These are phyloP conservation scores for Cucumis sativus DNA, from an alignment of 306 rosid genomes.

Conservation along the genomic window DNA sequence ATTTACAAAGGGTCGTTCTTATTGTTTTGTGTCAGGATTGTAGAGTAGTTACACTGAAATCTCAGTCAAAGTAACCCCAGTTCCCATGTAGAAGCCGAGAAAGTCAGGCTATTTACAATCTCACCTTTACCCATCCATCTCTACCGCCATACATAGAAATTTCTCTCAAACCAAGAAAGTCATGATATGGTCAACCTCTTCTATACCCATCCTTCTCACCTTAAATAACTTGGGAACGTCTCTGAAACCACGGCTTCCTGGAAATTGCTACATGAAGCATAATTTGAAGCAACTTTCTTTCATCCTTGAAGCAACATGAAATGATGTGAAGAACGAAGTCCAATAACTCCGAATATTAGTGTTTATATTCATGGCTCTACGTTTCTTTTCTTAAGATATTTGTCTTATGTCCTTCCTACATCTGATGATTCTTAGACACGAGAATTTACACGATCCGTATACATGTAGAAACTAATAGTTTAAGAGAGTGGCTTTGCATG, in stretches of 20 bases:
- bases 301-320: not conserved
- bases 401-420: not conserved
- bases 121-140: not conserved
- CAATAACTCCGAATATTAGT: not conserved
- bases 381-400: not conserved
- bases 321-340: not conserved
- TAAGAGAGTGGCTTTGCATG: not conserved
- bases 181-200: not conserved
- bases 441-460: not conserved
- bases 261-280: not conserved
- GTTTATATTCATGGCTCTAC: not conserved
- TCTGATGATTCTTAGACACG: not conserved
- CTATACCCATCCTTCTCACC: not conserved
- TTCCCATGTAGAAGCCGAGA: not conserved
- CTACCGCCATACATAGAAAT: not conserved
- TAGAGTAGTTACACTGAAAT: not conserved
- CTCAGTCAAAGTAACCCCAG: not conserved
- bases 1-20: not conserved
- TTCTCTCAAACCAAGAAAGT: not conserved
- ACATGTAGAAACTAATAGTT: not conserved
- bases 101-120: not conserved
- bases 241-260: not conserved
- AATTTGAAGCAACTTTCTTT: not conserved
- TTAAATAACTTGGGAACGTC: not conserved
- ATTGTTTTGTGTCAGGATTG: not conserved